Evolutionary conservation across 192 early-diverging fungal species (phyloP).

Genomic region (Backusella sp.): DNA sequence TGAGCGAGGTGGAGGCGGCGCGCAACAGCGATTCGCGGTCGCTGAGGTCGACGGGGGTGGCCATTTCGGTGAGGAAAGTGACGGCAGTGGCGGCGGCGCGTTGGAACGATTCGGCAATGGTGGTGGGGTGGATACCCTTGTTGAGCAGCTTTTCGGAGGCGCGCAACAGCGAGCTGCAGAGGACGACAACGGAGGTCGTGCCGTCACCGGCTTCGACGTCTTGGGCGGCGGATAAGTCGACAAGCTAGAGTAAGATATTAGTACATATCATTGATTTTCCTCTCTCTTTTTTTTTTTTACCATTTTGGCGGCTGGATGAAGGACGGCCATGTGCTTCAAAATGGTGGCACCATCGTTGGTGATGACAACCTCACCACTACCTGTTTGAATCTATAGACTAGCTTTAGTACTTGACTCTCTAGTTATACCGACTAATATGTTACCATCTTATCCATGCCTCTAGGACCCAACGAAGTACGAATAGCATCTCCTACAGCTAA

Average conservation of each 20-base stretch:
- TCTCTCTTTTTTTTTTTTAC: constrained; percentile 45
- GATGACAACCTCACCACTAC: constrained; percentile 89
- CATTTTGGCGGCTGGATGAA: constrained; percentile 99
- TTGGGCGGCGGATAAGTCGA: constrained; percentile 97
- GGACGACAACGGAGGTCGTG: constrained; percentile 97
- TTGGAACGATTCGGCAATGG: constrained; percentile 98
- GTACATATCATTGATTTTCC: neutral
- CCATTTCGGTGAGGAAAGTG: constrained; percentile 87
- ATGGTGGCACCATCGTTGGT: constrained; percentile 99
- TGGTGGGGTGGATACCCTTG: constrained; percentile 98
- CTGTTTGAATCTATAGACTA: constrained; percentile 81
- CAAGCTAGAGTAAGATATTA: constrained; percentile 57
- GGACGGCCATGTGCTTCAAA: constrained; percentile 96
- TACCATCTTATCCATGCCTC: constrained; percentile 99
- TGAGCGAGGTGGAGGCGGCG: constrained; percentile 92
- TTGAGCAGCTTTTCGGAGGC: constrained; percentile 91
- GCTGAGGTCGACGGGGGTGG: constrained; percentile 78
- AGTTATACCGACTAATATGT: too few species aligned
- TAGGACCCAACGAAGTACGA: constrained; percentile 93
- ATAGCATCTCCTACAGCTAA: constrained; percentile 96
- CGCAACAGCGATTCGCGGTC: constrained; percentile 92
- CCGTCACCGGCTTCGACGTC: constrained; percentile 99
- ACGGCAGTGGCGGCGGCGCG: constrained; percentile 82
- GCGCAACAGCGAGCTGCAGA: constrained; percentile 83
- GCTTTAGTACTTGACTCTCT: neutral